Conservation (phyloP, 306 rosid genomes). For the Senna tora region DNA sequence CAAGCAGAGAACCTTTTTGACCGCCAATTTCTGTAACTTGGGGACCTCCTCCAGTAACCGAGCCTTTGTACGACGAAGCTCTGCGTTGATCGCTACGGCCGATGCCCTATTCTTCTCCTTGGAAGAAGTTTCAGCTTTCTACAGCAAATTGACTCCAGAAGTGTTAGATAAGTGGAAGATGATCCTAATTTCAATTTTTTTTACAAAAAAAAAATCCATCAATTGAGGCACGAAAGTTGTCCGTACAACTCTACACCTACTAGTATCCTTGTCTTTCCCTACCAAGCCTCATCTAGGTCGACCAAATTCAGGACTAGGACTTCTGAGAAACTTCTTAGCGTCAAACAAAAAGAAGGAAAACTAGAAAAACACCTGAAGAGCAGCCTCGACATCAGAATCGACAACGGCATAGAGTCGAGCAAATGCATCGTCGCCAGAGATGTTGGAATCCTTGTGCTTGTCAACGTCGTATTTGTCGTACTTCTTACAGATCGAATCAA, state of each 20-base stretch:
- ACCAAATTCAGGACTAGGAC: not conserved
- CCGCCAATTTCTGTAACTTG: slow-evolving; percentile 88
- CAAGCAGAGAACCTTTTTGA: slow-evolving; percentile 66
- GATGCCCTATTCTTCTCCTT: slow-evolving; percentile 89
- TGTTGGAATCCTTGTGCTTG: slow-evolving; percentile 70
- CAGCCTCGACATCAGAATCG: slow-evolving; percentile 76
- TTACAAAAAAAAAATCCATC: not conserved
- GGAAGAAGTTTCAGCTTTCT: slow-evolving; percentile 94
- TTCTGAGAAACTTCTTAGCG: not conserved
- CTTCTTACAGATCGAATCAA: slow-evolving; percentile 92
- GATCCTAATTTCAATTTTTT: slow-evolving; percentile 5
- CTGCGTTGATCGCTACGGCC: slow-evolving; percentile 91
- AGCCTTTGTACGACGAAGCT: slow-evolving; percentile 96
- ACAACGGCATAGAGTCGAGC: slow-evolving; percentile 80
- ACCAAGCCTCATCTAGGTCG: not conserved
- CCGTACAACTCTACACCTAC: not conserved
- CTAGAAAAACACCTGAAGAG: slow-evolving; percentile 56
- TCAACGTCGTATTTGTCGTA: slow-evolving; percentile 91
- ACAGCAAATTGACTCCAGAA: slow-evolving; percentile 38
- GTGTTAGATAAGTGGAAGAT: not conserved
- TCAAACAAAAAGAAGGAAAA: not conserved
- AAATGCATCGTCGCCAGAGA: slow-evolving; percentile 95
- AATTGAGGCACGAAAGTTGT: slow-evolving; percentile 12
- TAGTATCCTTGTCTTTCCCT: not conserved
- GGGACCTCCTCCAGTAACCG: slow-evolving; percentile 93